Evolutionary conservation across 2,329 filamentous ascomycete species (phyloP).

Genomic region (Aspergillus sp.): DNA sequence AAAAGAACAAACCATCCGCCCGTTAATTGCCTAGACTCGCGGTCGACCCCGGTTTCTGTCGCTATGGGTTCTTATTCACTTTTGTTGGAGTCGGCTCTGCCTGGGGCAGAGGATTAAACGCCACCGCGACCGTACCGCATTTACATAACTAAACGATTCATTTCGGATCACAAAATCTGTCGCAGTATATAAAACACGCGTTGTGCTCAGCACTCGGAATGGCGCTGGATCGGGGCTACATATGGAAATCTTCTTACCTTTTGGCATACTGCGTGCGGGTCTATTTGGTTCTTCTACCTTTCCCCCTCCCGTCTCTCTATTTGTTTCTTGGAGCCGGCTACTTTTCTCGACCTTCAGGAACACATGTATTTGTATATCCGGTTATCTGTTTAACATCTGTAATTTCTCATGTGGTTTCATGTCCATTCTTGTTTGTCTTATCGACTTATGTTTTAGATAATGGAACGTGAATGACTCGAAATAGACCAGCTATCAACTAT

Average conservation of each 20-base stretch:
- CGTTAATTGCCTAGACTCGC: slow-evolving; percentile 3
- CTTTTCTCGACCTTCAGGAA: slow-evolving; percentile 24
- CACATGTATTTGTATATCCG: slow-evolving; percentile 38
- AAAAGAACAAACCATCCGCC: slow-evolving; percentile 6
- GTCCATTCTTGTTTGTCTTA: slow-evolving; percentile 20
- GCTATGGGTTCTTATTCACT: slow-evolving; percentile 2
- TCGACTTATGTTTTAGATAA: slow-evolving; percentile 28
- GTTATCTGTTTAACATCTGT: slow-evolving; percentile 21
- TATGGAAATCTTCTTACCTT: slow-evolving; percentile 9
- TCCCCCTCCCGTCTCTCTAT: slow-evolving; percentile 11
- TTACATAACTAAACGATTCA: background rate
- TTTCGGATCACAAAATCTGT: background rate
- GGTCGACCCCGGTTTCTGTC: slow-evolving; percentile 10
- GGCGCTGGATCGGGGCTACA: slow-evolving; percentile 12
- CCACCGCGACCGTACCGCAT: background rate
- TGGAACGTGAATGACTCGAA: slow-evolving; percentile 25
- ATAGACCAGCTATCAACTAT: too few relatives aligned
- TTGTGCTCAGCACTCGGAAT: slow-evolving; percentile 1
- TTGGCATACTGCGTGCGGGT: slow-evolving; percentile 14
- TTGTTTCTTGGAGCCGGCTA: slow-evolving; percentile 20
- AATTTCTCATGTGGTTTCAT: slow-evolving; percentile 15
- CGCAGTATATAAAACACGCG: slow-evolving; percentile 2
- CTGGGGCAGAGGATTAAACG: slow-evolving; percentile 6
- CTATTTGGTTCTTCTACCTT: slow-evolving; percentile 15
- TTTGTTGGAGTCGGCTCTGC: slow-evolving; percentile 5